These are phyloP conservation scores for Periconia sp. DNA, from an alignment of 2,329 filamentous ascomycete genomes.

Conservation along the genomic window DNA sequence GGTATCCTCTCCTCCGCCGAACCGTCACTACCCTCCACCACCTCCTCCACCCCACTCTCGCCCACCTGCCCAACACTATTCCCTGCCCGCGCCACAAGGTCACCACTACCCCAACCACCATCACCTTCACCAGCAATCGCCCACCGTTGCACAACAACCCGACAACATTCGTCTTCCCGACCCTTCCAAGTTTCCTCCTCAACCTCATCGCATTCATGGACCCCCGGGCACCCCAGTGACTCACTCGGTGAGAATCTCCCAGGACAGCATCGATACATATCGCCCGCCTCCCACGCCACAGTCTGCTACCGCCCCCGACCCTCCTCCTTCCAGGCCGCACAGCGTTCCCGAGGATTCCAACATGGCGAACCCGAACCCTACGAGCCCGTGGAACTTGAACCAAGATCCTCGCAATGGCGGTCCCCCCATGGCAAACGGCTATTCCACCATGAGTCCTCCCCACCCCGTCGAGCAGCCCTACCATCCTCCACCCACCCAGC, in stretches of 20 bases:
- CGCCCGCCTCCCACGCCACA: slow-evolving; percentile 35
- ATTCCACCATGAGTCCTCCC: slow-evolving; percentile 33
- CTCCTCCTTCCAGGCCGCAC: slow-evolving; percentile 19
- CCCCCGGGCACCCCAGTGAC: slow-evolving; percentile 34
- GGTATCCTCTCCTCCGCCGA: slow-evolving; percentile 30
- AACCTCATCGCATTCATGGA: slow-evolving; percentile 39
- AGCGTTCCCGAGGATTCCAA: slow-evolving; percentile 30
- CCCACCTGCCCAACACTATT: slow-evolving; percentile 27
- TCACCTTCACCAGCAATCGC: slow-evolving; percentile 30
- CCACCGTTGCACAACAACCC: slow-evolving; percentile 25
- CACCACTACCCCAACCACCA: slow-evolving; percentile 27
- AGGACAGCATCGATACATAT: slow-evolving; percentile 38
- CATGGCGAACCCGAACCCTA: slow-evolving; percentile 41
- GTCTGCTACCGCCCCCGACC: slow-evolving; percentile 25
- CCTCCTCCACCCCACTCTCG: slow-evolving; percentile 25
- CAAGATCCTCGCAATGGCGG: slow-evolving; percentile 38
- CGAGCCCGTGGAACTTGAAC: slow-evolving; percentile 33
- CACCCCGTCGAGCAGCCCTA: slow-evolving; percentile 33
- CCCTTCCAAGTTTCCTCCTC: slow-evolving; percentile 36
- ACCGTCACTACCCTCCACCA: slow-evolving; percentile 24
- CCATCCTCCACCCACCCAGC: slow-evolving; percentile 30
- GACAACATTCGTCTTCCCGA: slow-evolving; percentile 33
- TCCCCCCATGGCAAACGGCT: slow-evolving; percentile 36
- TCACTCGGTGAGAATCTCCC: slow-evolving; percentile 25
- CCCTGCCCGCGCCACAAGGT: slow-evolving; percentile 15